These are phyloP conservation scores for Bolboschoenus planiculmis DNA, from an alignment of 176 grass and related monocot species.

Conservation along the genomic window DNA sequence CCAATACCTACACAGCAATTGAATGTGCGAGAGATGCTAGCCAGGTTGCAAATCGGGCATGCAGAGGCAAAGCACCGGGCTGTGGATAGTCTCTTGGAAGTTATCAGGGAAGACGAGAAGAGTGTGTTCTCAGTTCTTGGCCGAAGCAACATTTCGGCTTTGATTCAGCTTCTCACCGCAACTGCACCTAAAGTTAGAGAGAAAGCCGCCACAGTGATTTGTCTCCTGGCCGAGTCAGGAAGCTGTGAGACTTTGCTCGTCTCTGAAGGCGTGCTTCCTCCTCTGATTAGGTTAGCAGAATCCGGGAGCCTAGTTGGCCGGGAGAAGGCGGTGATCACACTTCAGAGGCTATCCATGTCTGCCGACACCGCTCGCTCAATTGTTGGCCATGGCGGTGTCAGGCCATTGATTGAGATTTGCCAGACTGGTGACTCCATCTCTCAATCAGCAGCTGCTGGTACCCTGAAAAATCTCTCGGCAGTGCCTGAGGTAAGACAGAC, in stretches of 20 bases:
- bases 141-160: constrained; percentile 71
- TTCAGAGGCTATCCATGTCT: constrained; percentile 77
- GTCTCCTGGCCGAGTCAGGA: constrained; percentile 62
- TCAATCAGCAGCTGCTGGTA: constrained; percentile 52
- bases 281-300: constrained; percentile 60
- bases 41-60: constrained; percentile 85
- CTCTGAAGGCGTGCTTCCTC: constrained; percentile 72
- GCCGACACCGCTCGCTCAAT: constrained; percentile 58
- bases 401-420: constrained; percentile 77
- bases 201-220: constrained; percentile 64
- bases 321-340: constrained; percentile 88
- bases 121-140: constrained; percentile 60
- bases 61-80: constrained; percentile 80
- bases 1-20: constrained; percentile 14
- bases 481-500: constrained; percentile 72
- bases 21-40: constrained; percentile 71
- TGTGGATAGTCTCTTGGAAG: constrained; percentile 67
- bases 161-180: constrained; percentile 73
- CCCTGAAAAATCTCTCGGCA: constrained; percentile 78
- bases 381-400: constrained; percentile 68
- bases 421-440: constrained; percentile 75
- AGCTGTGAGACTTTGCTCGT: constrained; percentile 66
- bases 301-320: constrained; percentile 72
- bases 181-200: constrained; percentile 73
- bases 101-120: constrained; percentile 75